Base-by-base conservation (phyloP, 2,329 filamentous ascomycete genomes). In the Colletotrichum simmondsii region DNA sequence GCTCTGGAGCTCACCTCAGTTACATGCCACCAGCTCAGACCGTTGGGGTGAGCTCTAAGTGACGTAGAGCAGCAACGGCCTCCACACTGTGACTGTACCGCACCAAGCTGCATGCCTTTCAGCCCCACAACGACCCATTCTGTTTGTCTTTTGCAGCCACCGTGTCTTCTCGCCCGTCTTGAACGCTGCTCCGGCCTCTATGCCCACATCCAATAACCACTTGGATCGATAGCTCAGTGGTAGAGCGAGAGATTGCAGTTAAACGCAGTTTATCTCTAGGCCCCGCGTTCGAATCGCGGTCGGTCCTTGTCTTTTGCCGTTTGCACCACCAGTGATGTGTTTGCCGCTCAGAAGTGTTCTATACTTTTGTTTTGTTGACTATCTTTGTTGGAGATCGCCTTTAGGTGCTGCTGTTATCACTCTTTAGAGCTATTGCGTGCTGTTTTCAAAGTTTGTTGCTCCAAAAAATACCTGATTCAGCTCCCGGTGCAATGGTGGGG, bases 241-340 rank as follows among this genome's bases (percentile, higher is more conserved):
- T 73, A 73, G 71, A 73, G 71, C 71, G 71, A 73, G 71, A 73
- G 71, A 73, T 73, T 73, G 71, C 71, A 73, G 71, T 57, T 14
- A 4, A 10, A 12, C n/a, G 61, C 65, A 65, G 11, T 49, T 11
- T 28, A 73, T 73, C 71, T 73, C 71, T 73, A 73, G 71, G 71
- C 66, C 71, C 71, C 71, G 71, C 71, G 71, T 73, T 73, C 71
- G 71, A 73, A 73, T 37, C 71, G 71, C 71, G 71, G 71, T 73
- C 71, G 71, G 71, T 73, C 71, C 71, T 73, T 65, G 56, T 2
- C 1, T 62, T 73, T 71, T 70, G 56, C 2, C 16, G 56, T 65
- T 58, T 24, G 4, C 8, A n/a, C 7, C 1, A 6, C 8, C 35
- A 3, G 14, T 19, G 6, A 0, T 4, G 6, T 16, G 24, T 4